Evolutionary conservation across 345 rosid species (phyloP).

Genomic region (Lepidium sativum): DNA sequence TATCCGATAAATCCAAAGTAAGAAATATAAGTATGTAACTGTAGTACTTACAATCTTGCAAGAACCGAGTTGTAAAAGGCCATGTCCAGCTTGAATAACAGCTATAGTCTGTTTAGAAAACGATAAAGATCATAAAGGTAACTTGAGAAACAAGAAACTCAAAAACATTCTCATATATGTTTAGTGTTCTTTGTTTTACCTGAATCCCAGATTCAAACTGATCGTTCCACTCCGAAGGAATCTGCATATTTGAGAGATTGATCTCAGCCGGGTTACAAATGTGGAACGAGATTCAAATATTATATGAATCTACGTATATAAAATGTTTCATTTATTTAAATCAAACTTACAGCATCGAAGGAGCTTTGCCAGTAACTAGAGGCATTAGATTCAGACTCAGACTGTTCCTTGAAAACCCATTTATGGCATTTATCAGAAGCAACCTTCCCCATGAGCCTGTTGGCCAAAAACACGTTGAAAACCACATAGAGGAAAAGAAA

Average conservation of each 20-base stretch:
- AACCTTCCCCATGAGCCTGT: slow-evolving; percentile 98
- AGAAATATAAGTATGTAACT: not conserved
- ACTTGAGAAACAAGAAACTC: slow-evolving; percentile 11
- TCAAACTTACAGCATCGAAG: slow-evolving; percentile 72
- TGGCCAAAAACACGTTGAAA: slow-evolving; percentile 5
- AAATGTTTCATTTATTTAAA: not conserved
- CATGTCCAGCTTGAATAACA: slow-evolving; percentile 99
- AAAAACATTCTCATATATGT: not conserved
- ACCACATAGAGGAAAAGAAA: not conserved
- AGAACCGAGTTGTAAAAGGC: slow-evolving; percentile 87
- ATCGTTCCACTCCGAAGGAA: slow-evolving; percentile 97
- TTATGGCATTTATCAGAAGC: slow-evolving; percentile 99
- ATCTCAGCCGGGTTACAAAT: not conserved
- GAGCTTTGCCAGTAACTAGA: slow-evolving; percentile 99
- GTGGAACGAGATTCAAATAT: not conserved
- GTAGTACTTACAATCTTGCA: slow-evolving; percentile 75
- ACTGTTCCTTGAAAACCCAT: slow-evolving; percentile 98
- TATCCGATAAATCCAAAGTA: not conserved
- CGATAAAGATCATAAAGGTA: not conserved
- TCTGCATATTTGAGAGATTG: slow-evolving; percentile 38
- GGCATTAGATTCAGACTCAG: slow-evolving; percentile 84
- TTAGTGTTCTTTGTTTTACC: slow-evolving; percentile 26
- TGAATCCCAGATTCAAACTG: slow-evolving; percentile 98
- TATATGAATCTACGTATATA: not conserved
- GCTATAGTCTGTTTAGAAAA: slow-evolving; percentile 67